These are phyloP conservation scores for Fraxinus latifolia DNA, from an alignment of 305 asterid species.

Conservation along the genomic window DNA sequence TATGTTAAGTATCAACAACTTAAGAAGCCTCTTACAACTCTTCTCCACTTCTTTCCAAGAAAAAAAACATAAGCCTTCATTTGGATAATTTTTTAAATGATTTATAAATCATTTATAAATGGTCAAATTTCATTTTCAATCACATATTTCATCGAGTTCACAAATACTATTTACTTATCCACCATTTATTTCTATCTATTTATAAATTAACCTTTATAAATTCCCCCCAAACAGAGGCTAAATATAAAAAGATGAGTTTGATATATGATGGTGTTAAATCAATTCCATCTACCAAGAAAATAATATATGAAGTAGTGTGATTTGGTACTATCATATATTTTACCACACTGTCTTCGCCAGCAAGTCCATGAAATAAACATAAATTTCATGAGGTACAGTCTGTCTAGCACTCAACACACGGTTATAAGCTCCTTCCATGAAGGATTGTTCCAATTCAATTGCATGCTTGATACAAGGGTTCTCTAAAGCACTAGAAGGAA, in stretches of 20 bases:
- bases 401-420: slow-evolving; percentile 80
- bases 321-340: not conserved
- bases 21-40: not conserved
- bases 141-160: not conserved
- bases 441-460: slow-evolving; percentile 92
- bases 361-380: slow-evolving; percentile 92
- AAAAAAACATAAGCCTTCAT: not conserved
- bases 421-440: slow-evolving; percentile 99
- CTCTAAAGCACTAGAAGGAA: slow-evolving; percentile 73
- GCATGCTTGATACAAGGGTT: slow-evolving; percentile 93
- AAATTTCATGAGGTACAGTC: not conserved
- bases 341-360: slow-evolving; percentile 94
- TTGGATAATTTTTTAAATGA: not conserved
- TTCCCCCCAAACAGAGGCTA: not conserved
- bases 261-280: not conserved
- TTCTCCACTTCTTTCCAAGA: not conserved
- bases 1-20: not conserved
- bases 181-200: not conserved
- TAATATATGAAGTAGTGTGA: not conserved
- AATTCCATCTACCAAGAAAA: not conserved
- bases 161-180: not conserved
- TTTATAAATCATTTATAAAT: not conserved
- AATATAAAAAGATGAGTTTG: not conserved
- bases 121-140: not conserved
- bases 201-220: not conserved